Conservation (phyloP, 1,284 basidiomycete genomes). For the Moesziomyces sp. region DNA sequence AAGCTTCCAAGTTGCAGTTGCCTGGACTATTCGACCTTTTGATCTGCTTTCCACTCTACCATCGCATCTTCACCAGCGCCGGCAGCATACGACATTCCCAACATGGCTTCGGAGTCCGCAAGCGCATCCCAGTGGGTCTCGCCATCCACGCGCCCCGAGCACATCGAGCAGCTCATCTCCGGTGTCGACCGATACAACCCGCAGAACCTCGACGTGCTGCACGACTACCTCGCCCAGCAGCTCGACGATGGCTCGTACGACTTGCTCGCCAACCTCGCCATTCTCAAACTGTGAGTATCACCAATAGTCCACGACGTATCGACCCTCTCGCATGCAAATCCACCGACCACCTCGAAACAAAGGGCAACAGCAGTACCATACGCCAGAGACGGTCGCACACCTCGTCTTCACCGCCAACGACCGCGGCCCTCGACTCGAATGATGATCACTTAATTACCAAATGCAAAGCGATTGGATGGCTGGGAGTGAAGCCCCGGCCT, state of each 20-base stretch:
- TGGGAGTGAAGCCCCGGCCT: conserved; percentile 58
- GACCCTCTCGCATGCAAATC: background rate
- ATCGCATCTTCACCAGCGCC: conserved; percentile 3
- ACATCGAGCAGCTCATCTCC: conserved; percentile 64
- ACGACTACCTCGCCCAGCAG: conserved; percentile 94
- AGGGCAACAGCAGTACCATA: background rate
- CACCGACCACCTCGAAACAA: background rate
- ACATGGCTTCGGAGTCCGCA: conserved; percentile 34
- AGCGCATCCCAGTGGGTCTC: conserved; percentile 44
- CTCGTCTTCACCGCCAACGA: too few species aligned
- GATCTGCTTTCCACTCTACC: conserved; percentile 5
- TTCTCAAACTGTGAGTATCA: conserved; percentile 80
- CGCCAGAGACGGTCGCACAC: too few species aligned
- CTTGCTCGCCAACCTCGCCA: conserved; percentile 89
- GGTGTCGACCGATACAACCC: conserved; percentile 88
- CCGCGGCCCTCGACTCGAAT: conserved; percentile 5
- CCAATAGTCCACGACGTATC: background rate
- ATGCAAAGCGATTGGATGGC: conserved; percentile 50
- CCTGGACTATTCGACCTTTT: background rate
- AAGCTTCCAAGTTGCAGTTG: background rate
- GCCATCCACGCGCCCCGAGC: conserved; percentile 57
- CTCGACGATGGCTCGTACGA: conserved; percentile 90
- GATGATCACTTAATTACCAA: conserved; percentile 44
- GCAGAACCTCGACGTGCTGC: conserved; percentile 87
- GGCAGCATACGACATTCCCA: conserved; percentile 10